Percentiles rank a stretch among this genome's conserved stretches.
phyloP scores from a whole-genome alignment of 305 asterid species.

The Fraxinus sp. region DNA sequence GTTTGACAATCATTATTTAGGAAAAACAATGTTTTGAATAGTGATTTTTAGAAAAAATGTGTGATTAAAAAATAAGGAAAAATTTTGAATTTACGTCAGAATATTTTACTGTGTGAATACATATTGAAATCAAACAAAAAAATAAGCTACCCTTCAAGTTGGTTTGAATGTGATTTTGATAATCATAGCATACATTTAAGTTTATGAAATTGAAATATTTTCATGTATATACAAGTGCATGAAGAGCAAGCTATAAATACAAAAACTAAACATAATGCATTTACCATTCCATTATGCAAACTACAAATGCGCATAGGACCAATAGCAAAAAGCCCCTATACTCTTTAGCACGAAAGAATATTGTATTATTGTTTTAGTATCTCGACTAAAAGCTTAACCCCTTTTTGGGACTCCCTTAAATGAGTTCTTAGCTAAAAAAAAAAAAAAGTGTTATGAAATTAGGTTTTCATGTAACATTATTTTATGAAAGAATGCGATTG shows the following conservation, averaged over 20 bases:
- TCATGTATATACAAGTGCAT: too few relatives aligned
- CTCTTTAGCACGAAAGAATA: neutral
- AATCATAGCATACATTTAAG: neutral
- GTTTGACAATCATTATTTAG: neutral
- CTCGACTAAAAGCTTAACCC: neutral
- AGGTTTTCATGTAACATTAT: neutral
- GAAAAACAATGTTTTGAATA: too few relatives aligned
- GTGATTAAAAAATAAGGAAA: too few relatives aligned
- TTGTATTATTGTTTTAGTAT: neutral
- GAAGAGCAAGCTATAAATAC: neutral
- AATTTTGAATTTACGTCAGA: too few relatives aligned
- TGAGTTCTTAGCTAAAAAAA: too few relatives aligned
- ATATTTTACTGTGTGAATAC: too few relatives aligned
- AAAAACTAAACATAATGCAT: neutral
- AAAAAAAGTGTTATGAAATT: too few relatives aligned
- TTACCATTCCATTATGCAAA: neutral
- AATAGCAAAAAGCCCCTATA: neutral
- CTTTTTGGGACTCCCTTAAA: too few relatives aligned
- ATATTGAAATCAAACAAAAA: neutral
- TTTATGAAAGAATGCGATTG: too few relatives aligned
- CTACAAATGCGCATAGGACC: neutral
- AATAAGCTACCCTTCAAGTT: neutral
- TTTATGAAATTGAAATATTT: neutral
- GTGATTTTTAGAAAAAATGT: too few relatives aligned
- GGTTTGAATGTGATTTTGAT: neutral